Evolutionary conservation across 1,139 yeast genomes (phyloP).

Genomic region (Candida sanyaensis): DNA sequence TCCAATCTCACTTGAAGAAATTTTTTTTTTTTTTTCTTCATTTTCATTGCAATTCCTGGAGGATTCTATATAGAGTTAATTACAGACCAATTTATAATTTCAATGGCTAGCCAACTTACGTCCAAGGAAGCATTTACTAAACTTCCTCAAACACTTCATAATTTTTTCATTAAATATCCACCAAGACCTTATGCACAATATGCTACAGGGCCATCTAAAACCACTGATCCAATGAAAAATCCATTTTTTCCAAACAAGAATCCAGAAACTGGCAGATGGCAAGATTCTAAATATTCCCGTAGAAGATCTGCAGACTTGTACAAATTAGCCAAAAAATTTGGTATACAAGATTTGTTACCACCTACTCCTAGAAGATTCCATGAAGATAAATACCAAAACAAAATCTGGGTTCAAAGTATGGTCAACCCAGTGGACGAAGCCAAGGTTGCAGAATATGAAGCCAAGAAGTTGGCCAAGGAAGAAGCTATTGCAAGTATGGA

Average conservation of each 20-base stretch:
- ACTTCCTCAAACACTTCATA: constrained; percentile 72
- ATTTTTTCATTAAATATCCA: constrained; percentile 80
- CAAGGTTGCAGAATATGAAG: constrained; percentile 72
- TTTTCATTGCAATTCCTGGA: neutral
- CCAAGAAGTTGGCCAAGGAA: constrained; percentile 58
- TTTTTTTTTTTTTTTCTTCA: constrained; percentile 3
- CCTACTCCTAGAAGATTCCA: constrained; percentile 73
- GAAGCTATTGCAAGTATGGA: constrained; percentile 78
- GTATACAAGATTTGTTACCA: constrained; percentile 79
- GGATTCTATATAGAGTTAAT: too few species aligned
- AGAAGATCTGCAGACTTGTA: constrained; percentile 85
- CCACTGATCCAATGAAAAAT: constrained; percentile 70
- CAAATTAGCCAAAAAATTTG: constrained; percentile 81
- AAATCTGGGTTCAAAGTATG: constrained; percentile 78
- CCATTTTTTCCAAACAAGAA: constrained; percentile 89
- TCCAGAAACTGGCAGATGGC: constrained; percentile 76
- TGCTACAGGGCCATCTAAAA: constrained; percentile 62
- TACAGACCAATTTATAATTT: too few species aligned
- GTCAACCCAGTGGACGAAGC: constrained; percentile 77
- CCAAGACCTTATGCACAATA: constrained; percentile 79
- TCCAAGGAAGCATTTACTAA: constrained; percentile 49
- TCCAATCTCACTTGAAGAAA: constrained; percentile 1
- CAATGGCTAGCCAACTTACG: constrained; percentile 17
- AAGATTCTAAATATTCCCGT: constrained; percentile 75
- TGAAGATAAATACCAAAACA: constrained; percentile 72